phyloP scores from a whole-genome alignment of 164 flowering plant species.

The Litsea cubeba region DNA sequence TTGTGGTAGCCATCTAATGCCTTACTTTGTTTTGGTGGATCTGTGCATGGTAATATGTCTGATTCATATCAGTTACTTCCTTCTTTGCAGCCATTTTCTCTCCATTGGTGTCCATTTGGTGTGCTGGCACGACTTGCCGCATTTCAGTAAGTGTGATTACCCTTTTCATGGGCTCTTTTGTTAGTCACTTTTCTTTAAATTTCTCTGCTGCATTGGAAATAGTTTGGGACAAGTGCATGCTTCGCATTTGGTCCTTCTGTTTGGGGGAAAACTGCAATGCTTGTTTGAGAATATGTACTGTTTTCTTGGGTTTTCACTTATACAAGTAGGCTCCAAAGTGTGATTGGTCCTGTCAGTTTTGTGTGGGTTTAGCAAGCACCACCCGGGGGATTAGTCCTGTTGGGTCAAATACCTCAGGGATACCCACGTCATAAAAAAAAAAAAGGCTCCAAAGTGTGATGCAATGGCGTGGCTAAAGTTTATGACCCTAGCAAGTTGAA shows the following conservation, averaged over 20 bases:
- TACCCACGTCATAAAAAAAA: no score
- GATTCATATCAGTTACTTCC: background rate
- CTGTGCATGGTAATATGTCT: background rate
- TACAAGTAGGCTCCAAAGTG: background rate
- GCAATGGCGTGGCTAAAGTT: no score
- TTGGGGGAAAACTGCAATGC: background rate
- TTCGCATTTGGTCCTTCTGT: background rate
- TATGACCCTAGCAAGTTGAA: no score
- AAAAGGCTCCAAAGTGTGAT: no score
- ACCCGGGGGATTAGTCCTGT: no score
- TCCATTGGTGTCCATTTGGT: slow-evolving; percentile 64
- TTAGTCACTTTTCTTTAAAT: background rate
- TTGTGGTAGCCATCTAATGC: background rate
- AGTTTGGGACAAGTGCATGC: background rate
- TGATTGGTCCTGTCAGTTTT: no score
- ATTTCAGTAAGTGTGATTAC: slow-evolving; percentile 42
- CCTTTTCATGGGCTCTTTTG: background rate
- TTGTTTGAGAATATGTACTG: background rate
- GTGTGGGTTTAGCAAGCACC: background rate
- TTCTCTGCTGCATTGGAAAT: background rate
- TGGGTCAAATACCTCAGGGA: no score
- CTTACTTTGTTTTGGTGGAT: background rate
- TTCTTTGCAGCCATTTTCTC: slow-evolving; percentile 45
- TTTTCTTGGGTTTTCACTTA: background rate
- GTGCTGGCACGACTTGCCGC: slow-evolving; percentile 22